These are phyloP conservation scores for Trichosporon asahii DNA, from an alignment of 1,284 basidiomycete species.

Conservation along the genomic window DNA sequence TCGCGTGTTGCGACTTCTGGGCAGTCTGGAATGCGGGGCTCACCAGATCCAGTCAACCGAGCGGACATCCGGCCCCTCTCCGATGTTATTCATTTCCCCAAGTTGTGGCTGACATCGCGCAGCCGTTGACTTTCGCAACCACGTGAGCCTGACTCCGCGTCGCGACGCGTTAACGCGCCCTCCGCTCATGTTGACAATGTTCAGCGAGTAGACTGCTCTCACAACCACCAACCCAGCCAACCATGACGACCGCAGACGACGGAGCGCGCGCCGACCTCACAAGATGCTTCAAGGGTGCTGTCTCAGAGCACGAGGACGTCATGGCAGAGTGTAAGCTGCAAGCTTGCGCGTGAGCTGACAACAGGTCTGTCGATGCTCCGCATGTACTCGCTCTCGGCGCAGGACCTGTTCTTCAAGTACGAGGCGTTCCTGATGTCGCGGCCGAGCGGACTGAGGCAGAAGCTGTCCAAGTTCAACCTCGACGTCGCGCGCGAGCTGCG, in stretches of 20 bases:
- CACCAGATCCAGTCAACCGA: conserved; percentile 4
- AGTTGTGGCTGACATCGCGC: background rate
- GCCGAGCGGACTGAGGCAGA: conserved; percentile 45
- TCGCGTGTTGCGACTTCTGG: background rate
- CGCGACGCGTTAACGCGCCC: conserved; percentile 8
- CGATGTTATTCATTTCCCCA: background rate
- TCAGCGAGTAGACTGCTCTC: background rate
- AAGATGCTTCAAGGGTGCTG: conserved; percentile 36
- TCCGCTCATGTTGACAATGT: conserved; percentile 5
- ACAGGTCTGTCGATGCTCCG: conserved; percentile 49
- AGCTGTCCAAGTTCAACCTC: conserved; percentile 42
- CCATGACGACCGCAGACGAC: conserved; percentile 29
- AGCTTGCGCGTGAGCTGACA: background rate
- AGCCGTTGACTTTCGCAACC: background rate
- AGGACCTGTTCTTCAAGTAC: conserved; percentile 53
- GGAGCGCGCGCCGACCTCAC: conserved; percentile 32
- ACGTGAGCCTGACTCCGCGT: conserved; percentile 6
- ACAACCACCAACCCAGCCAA: background rate
- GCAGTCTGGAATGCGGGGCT: background rate
- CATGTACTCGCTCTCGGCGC: conserved; percentile 46
- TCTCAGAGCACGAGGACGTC: conserved; percentile 42
- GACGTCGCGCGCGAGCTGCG: conserved; percentile 49
- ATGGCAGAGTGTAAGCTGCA: conserved; percentile 44
- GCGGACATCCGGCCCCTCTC: background rate
- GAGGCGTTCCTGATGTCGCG: conserved; percentile 53